A percentile compares a stretch with the other conserved stretches of the same genome.
phyloP scores from a whole-genome alignment of 805 yeast species.

The Metschnikowia chrysomelidarum region DNA sequence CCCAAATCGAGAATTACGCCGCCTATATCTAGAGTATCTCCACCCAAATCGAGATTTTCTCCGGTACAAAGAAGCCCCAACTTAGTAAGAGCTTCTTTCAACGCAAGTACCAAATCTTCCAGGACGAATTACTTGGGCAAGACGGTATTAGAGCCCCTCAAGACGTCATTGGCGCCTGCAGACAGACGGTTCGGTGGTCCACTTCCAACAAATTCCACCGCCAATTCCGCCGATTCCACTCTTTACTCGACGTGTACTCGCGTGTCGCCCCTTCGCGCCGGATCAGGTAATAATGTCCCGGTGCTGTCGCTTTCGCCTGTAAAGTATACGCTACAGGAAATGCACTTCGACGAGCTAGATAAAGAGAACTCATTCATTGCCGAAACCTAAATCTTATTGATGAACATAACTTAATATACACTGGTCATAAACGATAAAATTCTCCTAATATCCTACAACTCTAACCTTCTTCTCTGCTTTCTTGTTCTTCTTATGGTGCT shows the following conservation, averaged over 20 bases:
- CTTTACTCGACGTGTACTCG: slow-evolving; percentile 20
- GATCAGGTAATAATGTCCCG: background rate
- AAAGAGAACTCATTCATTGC: slow-evolving; percentile 17
- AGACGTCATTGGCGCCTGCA: slow-evolving; percentile 4
- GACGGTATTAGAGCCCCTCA: slow-evolving; percentile 6
- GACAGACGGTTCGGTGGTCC: background rate
- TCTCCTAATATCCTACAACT: slow-evolving; percentile 18
- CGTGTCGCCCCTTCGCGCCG: slow-evolving; percentile 14
- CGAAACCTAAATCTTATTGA: background rate
- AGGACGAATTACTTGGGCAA: no score
- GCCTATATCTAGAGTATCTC: background rate
- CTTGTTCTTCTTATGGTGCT: slow-evolving; percentile 76
- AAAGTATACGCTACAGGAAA: background rate
- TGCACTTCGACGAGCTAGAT: slow-evolving; percentile 4
- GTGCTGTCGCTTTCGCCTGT: background rate
- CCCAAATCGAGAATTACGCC: background rate
- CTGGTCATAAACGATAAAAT: slow-evolving; percentile 3
- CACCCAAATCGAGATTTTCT: slow-evolving; percentile 4
- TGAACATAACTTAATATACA: background rate
- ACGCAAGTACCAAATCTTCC: no score
- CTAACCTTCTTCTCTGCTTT: slow-evolving; percentile 49
- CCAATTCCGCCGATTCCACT: slow-evolving; percentile 11
- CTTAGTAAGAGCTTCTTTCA: background rate
- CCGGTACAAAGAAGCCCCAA: slow-evolving; percentile 3
- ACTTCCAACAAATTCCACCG: slow-evolving; percentile 1